Evolutionary conservation across 1,139 yeast species (phyloP), one percentile per base, ranked within the genome.

Genomic region (Lodderomyces elongisporus): DNA sequence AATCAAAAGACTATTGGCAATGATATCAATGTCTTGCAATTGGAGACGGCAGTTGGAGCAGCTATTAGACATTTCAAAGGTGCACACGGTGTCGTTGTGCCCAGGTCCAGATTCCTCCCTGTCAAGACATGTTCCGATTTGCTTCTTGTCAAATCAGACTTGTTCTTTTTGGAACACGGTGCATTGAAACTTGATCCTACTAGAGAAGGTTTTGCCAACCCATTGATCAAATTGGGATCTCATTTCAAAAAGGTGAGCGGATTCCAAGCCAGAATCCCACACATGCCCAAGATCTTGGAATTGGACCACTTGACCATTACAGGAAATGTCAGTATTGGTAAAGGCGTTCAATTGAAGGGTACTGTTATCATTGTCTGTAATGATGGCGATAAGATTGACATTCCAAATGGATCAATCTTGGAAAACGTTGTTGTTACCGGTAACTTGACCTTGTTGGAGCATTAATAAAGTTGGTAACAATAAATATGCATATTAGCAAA

Each of bases 41-140:
- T 91, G 56, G 98, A 91, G 70, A 91, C 98, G 34, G 98, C 98
- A 17, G 95, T 88, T 47, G 98, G 98, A 70, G 98, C 98, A 27
- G 97, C 98, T 35, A 91, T 91, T 58, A 85, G 95, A 65, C 93
- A 89, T 64, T 91, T 93, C 63, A 74, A 81, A 48, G 85, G 87
- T 51, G 96, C 97, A 21, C 96, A 88, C 54, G 98, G 98, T 64
- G 94, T 91, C 51, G 95, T 88, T 52, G 98, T 91, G 23, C 97
- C 98, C 61, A 85, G 98, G 68, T 76, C 96, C 29, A 82, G 98
- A 59, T 91, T 91, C 75, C 76, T 93, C 67, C 98, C 98, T 14
- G 98, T 91, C 51, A 91, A 91, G 71, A 93, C 98, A 16, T 87
- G 93, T 60, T 88, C 96, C 7, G 98, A 91, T 61, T 70, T 91